phyloP scores from a whole-genome alignment of 352 stramenopile genomes.

The Globisporangium mamillatum region DNA sequence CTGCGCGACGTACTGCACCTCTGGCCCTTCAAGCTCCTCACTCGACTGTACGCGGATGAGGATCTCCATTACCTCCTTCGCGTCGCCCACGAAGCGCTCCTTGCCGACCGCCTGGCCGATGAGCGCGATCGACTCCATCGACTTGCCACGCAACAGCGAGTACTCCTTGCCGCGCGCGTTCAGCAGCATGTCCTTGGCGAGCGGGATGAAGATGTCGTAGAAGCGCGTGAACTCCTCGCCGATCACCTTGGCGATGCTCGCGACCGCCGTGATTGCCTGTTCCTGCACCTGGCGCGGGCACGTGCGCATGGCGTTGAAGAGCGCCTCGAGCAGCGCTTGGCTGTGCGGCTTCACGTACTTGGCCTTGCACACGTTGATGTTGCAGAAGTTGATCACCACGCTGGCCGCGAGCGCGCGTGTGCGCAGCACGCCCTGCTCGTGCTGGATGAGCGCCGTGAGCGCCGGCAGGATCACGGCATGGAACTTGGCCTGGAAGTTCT shows the following conservation, averaged over 20 bases:
- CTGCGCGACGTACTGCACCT: slow-evolving; percentile 86
- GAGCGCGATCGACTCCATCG: slow-evolving; percentile 87
- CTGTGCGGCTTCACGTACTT: slow-evolving; percentile 68
- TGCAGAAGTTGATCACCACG: slow-evolving; percentile 86
- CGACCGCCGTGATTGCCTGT: slow-evolving; percentile 84
- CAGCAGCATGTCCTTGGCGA: slow-evolving; percentile 82
- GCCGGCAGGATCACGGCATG: slow-evolving; percentile 60
- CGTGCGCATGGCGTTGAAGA: slow-evolving; percentile 77
- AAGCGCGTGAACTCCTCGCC: slow-evolving; percentile 72
- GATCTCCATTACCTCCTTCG: slow-evolving; percentile 87
- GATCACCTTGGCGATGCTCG: slow-evolving; percentile 83
- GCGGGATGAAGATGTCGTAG: slow-evolving; percentile 87
- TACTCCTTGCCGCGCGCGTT: slow-evolving; percentile 78
- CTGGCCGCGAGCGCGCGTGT: slow-evolving; percentile 75
- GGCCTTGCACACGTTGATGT: slow-evolving; percentile 79
- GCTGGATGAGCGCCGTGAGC: slow-evolving; percentile 62
- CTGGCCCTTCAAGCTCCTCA: slow-evolving; percentile 64
- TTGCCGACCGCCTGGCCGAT: slow-evolving; percentile 89
- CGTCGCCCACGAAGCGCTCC: slow-evolving; percentile 70
- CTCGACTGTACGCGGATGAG: slow-evolving; percentile 71
- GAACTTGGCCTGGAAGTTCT: slow-evolving; percentile 88
- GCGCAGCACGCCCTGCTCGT: slow-evolving; percentile 61
- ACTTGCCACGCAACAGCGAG: slow-evolving; percentile 77
- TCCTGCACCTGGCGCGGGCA: slow-evolving; percentile 84
- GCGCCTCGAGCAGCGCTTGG: slow-evolving; percentile 66